A percentile compares a stretch with the other conserved stretches of the same genome.
These are phyloP conservation scores for Pseudogymnoascus sp. DNA, from an alignment of 2,329 filamentous ascomycete species.

Conservation along the genomic window DNA sequence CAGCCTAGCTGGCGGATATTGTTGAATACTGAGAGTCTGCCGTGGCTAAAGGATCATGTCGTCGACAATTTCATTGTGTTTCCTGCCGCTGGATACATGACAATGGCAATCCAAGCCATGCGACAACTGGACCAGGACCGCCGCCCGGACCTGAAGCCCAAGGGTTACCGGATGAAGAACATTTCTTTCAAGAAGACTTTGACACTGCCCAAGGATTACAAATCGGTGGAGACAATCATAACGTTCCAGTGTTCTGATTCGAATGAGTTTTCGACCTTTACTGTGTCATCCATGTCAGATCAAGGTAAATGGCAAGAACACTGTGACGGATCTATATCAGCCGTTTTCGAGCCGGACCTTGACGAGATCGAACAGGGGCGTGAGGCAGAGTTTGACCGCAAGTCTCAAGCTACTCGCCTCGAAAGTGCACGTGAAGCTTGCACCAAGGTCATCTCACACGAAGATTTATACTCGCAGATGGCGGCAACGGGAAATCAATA, in stretches of 20 bases:
- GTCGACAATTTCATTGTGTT: conserved; percentile 44
- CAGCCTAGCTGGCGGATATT: conserved; percentile 25
- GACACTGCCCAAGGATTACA: neutral
- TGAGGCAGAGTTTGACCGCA: neutral
- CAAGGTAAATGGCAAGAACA: neutral
- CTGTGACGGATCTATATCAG: neutral
- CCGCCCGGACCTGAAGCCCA: neutral
- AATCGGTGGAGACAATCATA: neutral
- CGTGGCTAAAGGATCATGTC: conserved; percentile 46
- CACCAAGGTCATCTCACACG: neutral
- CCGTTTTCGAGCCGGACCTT: neutral
- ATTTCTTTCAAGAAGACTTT: neutral
- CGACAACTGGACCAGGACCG: neutral
- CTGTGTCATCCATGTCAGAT: neutral
- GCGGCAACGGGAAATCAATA: conserved; percentile 14
- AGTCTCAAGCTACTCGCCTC: neutral
- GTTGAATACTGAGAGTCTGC: conserved; percentile 34
- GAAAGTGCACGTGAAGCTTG: neutral
- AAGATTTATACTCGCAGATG: neutral
- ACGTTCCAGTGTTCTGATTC: neutral
- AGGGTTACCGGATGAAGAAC: neutral
- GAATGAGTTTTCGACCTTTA: neutral
- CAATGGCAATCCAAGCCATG: conserved; percentile 41
- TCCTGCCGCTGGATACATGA: conserved; percentile 43
- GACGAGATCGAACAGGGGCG: neutral